Percentiles rank a stretch among this genome's conserved stretches.
phyloP scores from a whole-genome alignment of 768 basidiomycete species.

The Tylopilus felleus region DNA sequence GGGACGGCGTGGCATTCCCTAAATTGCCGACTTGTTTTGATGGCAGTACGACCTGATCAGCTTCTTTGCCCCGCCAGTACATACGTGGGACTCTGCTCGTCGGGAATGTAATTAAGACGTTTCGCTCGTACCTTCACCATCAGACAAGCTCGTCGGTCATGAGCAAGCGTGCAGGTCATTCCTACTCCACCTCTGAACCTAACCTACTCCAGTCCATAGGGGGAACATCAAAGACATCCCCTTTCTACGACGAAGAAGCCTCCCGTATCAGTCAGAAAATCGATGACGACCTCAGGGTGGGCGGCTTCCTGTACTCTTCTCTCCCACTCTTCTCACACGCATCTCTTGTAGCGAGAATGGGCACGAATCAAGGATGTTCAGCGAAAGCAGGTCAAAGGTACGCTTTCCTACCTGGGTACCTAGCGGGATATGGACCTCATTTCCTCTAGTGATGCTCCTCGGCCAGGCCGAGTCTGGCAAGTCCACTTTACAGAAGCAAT shows the following conservation, averaged over 20 bases:
- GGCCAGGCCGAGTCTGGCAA: slow-evolving; percentile 83
- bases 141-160: slow-evolving; percentile 19
- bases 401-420: not conserved
- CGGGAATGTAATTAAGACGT: slow-evolving; percentile 32
- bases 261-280: slow-evolving; percentile 47
- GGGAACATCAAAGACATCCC: slow-evolving; percentile 29
- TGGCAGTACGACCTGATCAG: slow-evolving; percentile 30
- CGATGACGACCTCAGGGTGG: slow-evolving; percentile 55
- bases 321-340: slow-evolving; percentile 5
- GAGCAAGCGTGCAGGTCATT: slow-evolving; percentile 29
- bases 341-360: slow-evolving; percentile 43
- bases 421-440: slow-evolving; percentile 2
- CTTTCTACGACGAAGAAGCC: slow-evolving; percentile 42
- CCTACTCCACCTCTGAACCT: slow-evolving; percentile 30
- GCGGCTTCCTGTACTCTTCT: slow-evolving; percentile 2
- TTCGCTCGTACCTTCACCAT: slow-evolving; percentile 17
- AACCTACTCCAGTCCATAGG: slow-evolving; percentile 32
- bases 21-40: slow-evolving; percentile 26
- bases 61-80: slow-evolving; percentile 35
- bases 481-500: slow-evolving; percentile 82
- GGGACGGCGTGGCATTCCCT: slow-evolving; percentile 14
- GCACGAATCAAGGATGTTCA: slow-evolving; percentile 43
- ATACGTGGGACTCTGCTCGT: slow-evolving; percentile 34
- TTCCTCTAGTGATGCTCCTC: slow-evolving; percentile 58
- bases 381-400: slow-evolving; percentile 55